Base-by-base conservation (phyloP, 2,329 filamentous ascomycete species). In the Tothia fuscella region DNA sequence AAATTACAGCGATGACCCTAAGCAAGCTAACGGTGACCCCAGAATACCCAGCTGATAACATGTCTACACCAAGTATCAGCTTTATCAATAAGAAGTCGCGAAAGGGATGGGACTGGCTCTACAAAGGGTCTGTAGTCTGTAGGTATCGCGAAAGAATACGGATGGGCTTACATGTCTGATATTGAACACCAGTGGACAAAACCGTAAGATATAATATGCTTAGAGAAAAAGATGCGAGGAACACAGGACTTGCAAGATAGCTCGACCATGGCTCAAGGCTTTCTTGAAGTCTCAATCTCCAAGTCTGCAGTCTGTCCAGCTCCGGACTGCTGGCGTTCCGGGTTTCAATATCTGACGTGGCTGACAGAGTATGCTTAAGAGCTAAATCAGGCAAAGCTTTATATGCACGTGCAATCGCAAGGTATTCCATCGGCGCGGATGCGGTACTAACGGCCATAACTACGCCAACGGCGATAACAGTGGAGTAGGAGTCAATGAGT, bases 171-270 rank as follows among this genome's bases (percentile, higher is more conserved):
- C n/a, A 42, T 0, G 77, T 78, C 41, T 78, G 64, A 74, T 80
- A 79, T 50, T 78, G 76, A 0, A 74, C 74, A 0, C 64, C 62
- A 48, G 78, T 76, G 5, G 65, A 68, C 3, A 78, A 58, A 0
- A 77, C 74, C 0, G 74, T 81, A 37, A 80, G 62, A 51, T 80
- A 80, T 1, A 80, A 67, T 0, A 81, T 55, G 0, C 74, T 65
- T 0, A 72, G 60, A 0, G 76, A 63, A 38, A 82, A 65, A 0
- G 77, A 82, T 0, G 78, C 70, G 1, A 78, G 58, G 47, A 80
- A 72, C 1, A 70, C 75, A 0, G 58, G 61, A 46, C 80, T 74
- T 3, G 55, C 50, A 45, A 72, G 49, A 52, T 80, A 81, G 22
- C 64, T 62, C 0, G 50, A 45, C 6, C 64, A 44, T 1, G 57